These are phyloP conservation scores for Balansia obtecta DNA, from an alignment of 2,329 filamentous ascomycete species.

Conservation along the genomic window DNA sequence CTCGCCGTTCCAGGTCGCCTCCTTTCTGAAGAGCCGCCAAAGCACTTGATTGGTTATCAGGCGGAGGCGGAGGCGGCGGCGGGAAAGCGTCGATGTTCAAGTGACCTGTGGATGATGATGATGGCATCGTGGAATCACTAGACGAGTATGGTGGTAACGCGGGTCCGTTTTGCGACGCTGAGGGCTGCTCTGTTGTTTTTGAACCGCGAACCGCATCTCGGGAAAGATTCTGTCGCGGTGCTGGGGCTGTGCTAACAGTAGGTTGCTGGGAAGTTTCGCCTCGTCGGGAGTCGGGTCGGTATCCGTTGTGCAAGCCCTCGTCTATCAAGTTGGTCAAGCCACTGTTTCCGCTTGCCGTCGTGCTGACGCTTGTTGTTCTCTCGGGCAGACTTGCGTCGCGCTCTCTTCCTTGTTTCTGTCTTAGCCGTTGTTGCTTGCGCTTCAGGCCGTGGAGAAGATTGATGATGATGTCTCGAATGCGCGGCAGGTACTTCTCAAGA, in stretches of 20 bases:
- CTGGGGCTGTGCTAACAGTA: constrained; percentile 30
- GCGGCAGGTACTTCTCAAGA: constrained; percentile 83
- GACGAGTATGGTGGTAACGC: constrained; percentile 60
- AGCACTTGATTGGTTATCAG: constrained; percentile 74
- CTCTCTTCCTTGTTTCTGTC: constrained; percentile 48
- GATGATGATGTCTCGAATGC: constrained; percentile 97
- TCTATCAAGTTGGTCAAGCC: constrained; percentile 44
- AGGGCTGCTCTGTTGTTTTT: constrained; percentile 47
- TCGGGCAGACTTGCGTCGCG: constrained; percentile 34
- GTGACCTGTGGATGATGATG: constrained; percentile 26
- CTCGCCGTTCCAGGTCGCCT: constrained; percentile 82
- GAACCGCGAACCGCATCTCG: constrained; percentile 41
- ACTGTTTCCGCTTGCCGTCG: constrained; percentile 43
- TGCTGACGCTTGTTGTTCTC: constrained; percentile 46
- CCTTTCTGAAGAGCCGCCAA: constrained; percentile 82
- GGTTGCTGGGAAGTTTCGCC: constrained; percentile 15
- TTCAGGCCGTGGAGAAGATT: constrained; percentile 92
- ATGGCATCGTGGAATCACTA: constrained; percentile 40
- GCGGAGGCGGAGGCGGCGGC: constrained; percentile 52
- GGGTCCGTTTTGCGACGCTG: constrained; percentile 64
- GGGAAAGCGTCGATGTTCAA: constrained; percentile 53
- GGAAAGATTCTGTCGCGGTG: constrained; percentile 31
- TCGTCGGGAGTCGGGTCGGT: constrained; percentile 26
- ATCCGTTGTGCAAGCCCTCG: constrained; percentile 45
- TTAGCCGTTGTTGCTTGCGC: constrained; percentile 85